A percentile compares a stretch with the other conserved stretches of the same genome.
phyloP scores from a whole-genome alignment of 2,329 filamentous ascomycete genomes.

The Colletotrichum tropicale region DNA sequence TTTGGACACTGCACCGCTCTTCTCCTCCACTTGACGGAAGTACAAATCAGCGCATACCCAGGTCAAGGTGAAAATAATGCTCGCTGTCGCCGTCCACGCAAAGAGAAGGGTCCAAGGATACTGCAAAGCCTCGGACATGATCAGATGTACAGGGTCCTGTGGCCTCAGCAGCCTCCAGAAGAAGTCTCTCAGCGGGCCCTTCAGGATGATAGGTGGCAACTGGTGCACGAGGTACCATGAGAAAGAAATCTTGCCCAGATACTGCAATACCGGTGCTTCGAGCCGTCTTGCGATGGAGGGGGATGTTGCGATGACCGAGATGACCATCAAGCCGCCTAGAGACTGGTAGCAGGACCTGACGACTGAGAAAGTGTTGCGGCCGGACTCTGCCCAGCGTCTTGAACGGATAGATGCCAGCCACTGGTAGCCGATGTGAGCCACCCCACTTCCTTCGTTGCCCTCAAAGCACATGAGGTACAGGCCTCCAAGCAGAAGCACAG shows the following conservation, averaged over 20 bases:
- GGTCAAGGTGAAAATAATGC: background rate
- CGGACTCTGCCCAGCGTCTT: background rate
- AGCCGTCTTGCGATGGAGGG: background rate
- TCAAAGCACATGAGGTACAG: background rate
- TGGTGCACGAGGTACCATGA: background rate
- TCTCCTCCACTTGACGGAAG: background rate
- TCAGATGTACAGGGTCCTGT: background rate
- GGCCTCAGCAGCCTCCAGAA: background rate
- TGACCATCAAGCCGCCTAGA: background rate
- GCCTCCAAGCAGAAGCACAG: background rate
- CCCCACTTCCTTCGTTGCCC: background rate
- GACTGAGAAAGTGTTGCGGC: background rate
- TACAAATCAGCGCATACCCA: background rate
- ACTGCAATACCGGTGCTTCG: background rate
- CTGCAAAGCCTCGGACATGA: background rate
- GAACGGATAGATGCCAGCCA: background rate
- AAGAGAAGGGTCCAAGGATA: background rate
- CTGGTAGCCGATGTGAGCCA: background rate
- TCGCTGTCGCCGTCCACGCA: background rate
- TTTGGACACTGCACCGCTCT: background rate
- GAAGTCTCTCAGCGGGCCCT: background rate
- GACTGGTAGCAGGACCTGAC: background rate
- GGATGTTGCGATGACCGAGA: background rate
- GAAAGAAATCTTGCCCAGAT: background rate
- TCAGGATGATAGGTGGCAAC: background rate